Percentiles rank a stretch among this genome's conserved stretches.
Evolutionary conservation across 768 basidiomycete species (phyloP).

Genomic region (Xerocomus spinulosus): DNA sequence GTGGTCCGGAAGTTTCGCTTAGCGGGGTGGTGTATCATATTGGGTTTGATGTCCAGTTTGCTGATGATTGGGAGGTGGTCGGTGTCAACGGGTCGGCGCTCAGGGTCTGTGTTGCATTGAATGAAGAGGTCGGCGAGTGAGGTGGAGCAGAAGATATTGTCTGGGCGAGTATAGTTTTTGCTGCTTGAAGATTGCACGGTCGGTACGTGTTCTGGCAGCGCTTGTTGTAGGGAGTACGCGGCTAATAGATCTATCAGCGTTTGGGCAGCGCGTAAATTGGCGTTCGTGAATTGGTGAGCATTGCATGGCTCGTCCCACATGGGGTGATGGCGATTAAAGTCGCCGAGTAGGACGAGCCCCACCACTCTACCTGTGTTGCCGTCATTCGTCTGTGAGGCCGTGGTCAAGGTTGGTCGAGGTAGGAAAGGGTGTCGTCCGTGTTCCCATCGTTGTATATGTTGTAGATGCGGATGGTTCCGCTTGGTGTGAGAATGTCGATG

Average conservation of each 20-base stretch:
- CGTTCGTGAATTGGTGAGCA: neutral
- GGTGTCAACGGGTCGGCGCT: neutral
- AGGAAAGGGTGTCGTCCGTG: too few relatives aligned
- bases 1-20: too few relatives aligned
- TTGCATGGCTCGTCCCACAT: too few relatives aligned
- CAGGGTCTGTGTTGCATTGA: too few relatives aligned
- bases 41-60: too few relatives aligned
- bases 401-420: too few relatives aligned
- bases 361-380: too few relatives aligned
- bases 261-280: neutral
- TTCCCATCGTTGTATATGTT: constrained; percentile 3
- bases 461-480: neutral
- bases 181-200: neutral
- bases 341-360: neutral
- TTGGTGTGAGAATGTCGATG: too few relatives aligned
- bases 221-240: neutral
- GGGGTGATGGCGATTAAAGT: neutral
- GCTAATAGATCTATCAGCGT: neutral
- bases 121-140: too few relatives aligned
- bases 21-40: too few relatives aligned
- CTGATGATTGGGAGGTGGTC: neutral
- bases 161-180: neutral
- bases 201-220: neutral
- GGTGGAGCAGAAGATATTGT: neutral
- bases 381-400: too few relatives aligned